Evolutionary conservation across 139 green algal species (phyloP).

Genomic region (Micromonas pusilla): DNA sequence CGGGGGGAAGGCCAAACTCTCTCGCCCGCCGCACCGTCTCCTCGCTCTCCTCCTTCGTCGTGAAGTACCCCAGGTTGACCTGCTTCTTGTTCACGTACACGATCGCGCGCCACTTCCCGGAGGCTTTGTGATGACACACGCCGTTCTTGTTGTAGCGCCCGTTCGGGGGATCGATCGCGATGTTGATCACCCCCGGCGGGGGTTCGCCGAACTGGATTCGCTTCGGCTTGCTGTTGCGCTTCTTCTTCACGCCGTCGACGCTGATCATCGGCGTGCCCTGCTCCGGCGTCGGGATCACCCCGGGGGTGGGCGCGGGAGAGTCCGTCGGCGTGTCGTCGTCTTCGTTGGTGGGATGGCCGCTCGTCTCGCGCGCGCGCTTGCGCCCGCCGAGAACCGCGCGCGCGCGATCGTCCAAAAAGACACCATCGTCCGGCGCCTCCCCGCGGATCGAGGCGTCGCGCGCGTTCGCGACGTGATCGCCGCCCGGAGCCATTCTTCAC

Average conservation of each 20-base stretch:
- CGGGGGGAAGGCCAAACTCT: background rate
- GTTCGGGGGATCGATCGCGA: background rate
- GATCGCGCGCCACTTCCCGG: background rate
- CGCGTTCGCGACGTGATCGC: too few species aligned
- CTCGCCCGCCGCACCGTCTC: background rate
- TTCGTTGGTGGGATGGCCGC: too few species aligned
- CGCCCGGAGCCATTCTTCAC: too few species aligned
- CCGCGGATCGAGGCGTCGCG: too few species aligned
- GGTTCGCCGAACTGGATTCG: background rate
- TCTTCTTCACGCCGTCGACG: too few species aligned
- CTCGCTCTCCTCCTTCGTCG: background rate
- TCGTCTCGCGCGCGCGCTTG: background rate
- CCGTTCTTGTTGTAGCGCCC: background rate
- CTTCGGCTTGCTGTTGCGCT: background rate
- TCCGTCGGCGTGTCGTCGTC: background rate
- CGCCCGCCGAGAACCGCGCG: too few species aligned
- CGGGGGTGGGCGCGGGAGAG: too few species aligned
- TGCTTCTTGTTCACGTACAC: background rate
- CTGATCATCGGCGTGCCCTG: background rate
- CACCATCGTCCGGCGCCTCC: too few species aligned
- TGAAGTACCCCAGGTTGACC: background rate
- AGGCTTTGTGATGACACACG: background rate
- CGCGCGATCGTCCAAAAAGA: too few species aligned
- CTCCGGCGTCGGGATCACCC: background rate
- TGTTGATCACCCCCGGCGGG: too few species aligned